Evolutionary conservation across 192 early-diverging fungal genomes (phyloP).

Genomic region (Phycomyces nitens): DNA sequence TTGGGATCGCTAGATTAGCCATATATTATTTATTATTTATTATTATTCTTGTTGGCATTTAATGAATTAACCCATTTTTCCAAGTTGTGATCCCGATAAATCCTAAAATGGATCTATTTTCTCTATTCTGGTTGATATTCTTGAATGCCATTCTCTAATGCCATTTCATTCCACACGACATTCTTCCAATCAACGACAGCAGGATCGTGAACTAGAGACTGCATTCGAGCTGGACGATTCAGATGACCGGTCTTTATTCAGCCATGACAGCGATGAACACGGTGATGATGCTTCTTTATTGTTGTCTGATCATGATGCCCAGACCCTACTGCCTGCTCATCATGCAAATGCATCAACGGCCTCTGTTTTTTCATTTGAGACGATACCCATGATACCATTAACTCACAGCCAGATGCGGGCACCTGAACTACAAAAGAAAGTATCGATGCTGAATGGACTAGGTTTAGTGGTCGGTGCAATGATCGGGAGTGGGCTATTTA

Average conservation of each 20-base stretch:
- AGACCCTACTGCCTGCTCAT: constrained; percentile 24
- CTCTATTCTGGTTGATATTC: too few relatives aligned
- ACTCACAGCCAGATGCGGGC: constrained; percentile 36
- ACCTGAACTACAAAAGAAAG: constrained; percentile 51
- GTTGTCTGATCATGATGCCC: constrained; percentile 11
- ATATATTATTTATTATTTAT: too few relatives aligned
- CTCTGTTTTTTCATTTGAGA: constrained; percentile 29
- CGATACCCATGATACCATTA: constrained; percentile 39
- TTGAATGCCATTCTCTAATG: too few relatives aligned
- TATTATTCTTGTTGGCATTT: too few relatives aligned
- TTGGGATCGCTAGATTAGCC: too few relatives aligned
- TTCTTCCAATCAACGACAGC: constrained; percentile 1
- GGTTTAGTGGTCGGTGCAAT: constrained; percentile 71
- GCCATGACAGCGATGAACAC: constrained; percentile 14
- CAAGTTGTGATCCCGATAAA: too few relatives aligned
- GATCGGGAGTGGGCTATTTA: constrained; percentile 80
- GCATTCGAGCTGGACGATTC: constrained; percentile 24
- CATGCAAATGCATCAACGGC: constrained; percentile 20
- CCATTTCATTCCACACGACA: constrained; percentile 1
- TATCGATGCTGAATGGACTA: constrained; percentile 60
- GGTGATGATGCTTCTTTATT: constrained; percentile 21
- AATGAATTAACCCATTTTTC: too few relatives aligned
- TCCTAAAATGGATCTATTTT: too few relatives aligned
- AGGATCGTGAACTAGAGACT: constrained; percentile 22
- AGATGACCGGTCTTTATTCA: constrained; percentile 11